Conservation (phyloP, 129 eudicot species). For the Artemisia argyi region DNA sequence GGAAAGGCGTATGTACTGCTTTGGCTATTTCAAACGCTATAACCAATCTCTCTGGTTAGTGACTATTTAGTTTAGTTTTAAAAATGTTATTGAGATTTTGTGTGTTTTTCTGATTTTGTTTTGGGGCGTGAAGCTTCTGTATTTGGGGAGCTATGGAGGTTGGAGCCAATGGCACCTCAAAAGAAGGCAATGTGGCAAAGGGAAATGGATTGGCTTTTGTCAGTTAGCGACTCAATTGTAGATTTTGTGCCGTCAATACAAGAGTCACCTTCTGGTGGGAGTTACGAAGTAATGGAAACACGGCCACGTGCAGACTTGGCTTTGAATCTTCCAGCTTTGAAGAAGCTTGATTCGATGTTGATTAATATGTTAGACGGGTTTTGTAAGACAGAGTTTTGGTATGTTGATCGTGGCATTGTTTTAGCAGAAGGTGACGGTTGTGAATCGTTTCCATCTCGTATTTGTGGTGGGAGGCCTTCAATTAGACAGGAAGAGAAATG, state of each 20-base stretch:
- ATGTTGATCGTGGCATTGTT: slow-evolving; percentile 66
- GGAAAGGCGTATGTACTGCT: slow-evolving; percentile 84
- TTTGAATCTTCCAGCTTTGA: slow-evolving; percentile 69
- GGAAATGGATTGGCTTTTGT: slow-evolving; percentile 81
- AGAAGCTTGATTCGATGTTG: slow-evolving; percentile 74
- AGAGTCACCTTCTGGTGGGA: slow-evolving; percentile 65
- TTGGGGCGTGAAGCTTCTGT: slow-evolving; percentile 55
- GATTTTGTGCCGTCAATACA: slow-evolving; percentile 76
- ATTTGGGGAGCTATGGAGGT: slow-evolving; percentile 80
- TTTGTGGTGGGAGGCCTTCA: slow-evolving; percentile 58
- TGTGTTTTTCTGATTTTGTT: background rate
- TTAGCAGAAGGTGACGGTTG: slow-evolving; percentile 41
- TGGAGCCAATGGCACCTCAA: slow-evolving; percentile 75
- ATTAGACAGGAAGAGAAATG: slow-evolving; percentile 83
- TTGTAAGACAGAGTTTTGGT: slow-evolving; percentile 71
- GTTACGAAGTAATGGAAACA: slow-evolving; percentile 77
- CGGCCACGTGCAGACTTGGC: slow-evolving; percentile 66
- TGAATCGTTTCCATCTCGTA: slow-evolving; percentile 34
- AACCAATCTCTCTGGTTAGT: slow-evolving; percentile 75
- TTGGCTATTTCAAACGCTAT: slow-evolving; percentile 83
- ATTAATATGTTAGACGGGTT: slow-evolving; percentile 69
- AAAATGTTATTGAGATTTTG: background rate
- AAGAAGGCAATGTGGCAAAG: slow-evolving; percentile 84
- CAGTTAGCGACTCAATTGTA: slow-evolving; percentile 70
- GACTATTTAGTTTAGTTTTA: background rate